Evolutionary conservation across 257 asterid species (phyloP).

Genomic region (Fraxinus cuspidata): DNA sequence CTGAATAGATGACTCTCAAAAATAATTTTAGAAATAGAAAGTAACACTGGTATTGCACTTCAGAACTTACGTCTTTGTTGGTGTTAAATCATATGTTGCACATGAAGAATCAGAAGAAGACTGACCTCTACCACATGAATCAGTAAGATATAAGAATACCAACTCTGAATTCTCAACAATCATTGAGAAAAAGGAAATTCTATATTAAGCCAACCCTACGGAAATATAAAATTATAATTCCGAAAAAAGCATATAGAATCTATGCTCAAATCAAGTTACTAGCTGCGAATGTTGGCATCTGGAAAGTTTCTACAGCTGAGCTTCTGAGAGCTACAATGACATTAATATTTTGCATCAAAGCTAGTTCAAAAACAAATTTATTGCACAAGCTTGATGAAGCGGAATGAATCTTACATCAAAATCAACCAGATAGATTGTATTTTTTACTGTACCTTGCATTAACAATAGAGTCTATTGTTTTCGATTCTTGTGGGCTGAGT

Average conservation of each 20-base stretch:
- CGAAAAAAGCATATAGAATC: constrained; percentile 5
- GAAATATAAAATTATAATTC: constrained; percentile 4
- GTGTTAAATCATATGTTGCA: constrained; percentile 14
- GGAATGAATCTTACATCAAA: constrained; percentile 7
- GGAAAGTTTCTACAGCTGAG: constrained; percentile 9
- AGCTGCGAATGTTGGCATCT: constrained; percentile 5
- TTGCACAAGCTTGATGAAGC: constrained; percentile 12
- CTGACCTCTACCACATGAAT: constrained; percentile 9
- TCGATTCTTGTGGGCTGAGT: constrained; percentile 70
- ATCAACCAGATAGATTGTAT: constrained; percentile 13
- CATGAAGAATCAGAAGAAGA: constrained; percentile 8
- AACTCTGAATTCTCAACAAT: not conserved
- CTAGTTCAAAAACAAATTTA: not conserved
- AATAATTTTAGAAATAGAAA: not conserved
- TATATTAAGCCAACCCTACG: constrained; percentile 5
- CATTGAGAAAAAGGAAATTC: not conserved
- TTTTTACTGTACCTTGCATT: constrained; percentile 58
- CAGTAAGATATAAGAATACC: not conserved
- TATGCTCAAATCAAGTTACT: constrained; percentile 11
- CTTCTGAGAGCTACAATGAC: constrained; percentile 22
- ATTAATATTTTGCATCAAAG: constrained; percentile 3
- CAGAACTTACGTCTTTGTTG: not conserved
- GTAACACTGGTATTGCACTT: not conserved
- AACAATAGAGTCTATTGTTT: constrained; percentile 65
- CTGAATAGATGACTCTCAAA: not conserved